A percentile compares a stretch with the other conserved stretches of the same genome.
Evolutionary conservation across 306 rosid genomes (phyloP).

Genomic region (Lablab purpureus): DNA sequence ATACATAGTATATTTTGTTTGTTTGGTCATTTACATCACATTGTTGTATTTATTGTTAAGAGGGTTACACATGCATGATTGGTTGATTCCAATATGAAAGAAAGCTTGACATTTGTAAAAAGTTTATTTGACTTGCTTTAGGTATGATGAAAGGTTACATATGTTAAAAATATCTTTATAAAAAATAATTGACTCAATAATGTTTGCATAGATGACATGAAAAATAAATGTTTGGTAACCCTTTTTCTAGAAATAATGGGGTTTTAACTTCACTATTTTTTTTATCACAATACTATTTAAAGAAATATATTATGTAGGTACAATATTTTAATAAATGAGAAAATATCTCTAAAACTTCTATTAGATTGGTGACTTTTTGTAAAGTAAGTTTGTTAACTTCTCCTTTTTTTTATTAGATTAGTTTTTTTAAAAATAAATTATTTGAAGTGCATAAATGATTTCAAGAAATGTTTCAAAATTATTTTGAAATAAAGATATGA

Average conservation of each 20-base stretch:
- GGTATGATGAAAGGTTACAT: background rate
- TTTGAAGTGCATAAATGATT: background rate
- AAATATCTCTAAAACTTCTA: too few species aligned
- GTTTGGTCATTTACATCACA: constrained; percentile 60
- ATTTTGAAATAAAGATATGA: background rate
- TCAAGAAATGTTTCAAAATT: background rate
- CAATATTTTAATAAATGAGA: too few species aligned
- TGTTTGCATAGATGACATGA: background rate
- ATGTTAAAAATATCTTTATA: background rate
- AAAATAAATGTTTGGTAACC: background rate
- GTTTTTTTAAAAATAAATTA: too few species aligned
- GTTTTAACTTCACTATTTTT: too few species aligned
- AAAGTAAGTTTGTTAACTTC: background rate
- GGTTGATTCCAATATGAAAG: background rate
- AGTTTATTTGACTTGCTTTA: background rate
- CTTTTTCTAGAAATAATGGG: too few species aligned
- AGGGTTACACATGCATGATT: background rate
- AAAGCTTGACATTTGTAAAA: background rate
- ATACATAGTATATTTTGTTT: constrained; percentile 16
- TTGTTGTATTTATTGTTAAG: background rate
- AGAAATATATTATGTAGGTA: too few species aligned
- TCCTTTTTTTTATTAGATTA: background rate
- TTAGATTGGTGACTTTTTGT: background rate
- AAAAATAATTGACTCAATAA: background rate
- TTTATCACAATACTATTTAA: too few species aligned